Base-by-base conservation (phyloP, 1,284 basidiomycete genomes). In the Termitomyces sp. region DNA sequence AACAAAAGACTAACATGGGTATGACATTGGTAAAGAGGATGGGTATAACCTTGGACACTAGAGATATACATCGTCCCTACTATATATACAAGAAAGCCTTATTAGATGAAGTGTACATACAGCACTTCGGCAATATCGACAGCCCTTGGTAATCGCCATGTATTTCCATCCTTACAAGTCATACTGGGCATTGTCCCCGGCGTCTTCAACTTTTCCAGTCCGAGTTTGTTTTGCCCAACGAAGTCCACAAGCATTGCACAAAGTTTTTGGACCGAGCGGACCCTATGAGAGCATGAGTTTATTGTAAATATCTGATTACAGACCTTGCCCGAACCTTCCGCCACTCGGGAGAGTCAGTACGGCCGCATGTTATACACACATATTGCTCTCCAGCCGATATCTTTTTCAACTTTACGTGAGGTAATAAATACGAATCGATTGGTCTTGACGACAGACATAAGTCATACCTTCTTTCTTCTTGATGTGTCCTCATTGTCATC, bases 171-270 rank as follows among this genome's bases (percentile, higher is more conserved):
- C 36, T 41, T 51, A 53, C 24, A 15, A 40, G 21, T 47, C 52
- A 40, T 52, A 40, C 15, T 56, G 17, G 47, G 44, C 15, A 30
- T 53, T 58, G 19, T 54, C 62, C 10, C 30, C 24, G 8, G 63
- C 52, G 34, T 70, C 68, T 36, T 70, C 68, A 36, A 46, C 58
- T 58, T 69, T 73, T 31, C 71, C 58, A 2, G 40, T 53, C 10
- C 58, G 67, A 58, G 68, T 67, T 58, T 73, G 72, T 70, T 92
- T 92, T 47, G 90, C 90, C 86, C 88, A 92, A 49, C 90, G 80
- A 44, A 93, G 72, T 15, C 90, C 90, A 60, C 90, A 93, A 1
- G 91, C 91, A 66, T 93, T 93, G 73, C 91, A 94, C 10, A 94
- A 73, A 10, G 91, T 93, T 71, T 94, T 94, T 2, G 89, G 86